Evolutionary conservation across 148 eudicot species (phyloP).

Genomic region (Tetragonia tetragonoides): DNA sequence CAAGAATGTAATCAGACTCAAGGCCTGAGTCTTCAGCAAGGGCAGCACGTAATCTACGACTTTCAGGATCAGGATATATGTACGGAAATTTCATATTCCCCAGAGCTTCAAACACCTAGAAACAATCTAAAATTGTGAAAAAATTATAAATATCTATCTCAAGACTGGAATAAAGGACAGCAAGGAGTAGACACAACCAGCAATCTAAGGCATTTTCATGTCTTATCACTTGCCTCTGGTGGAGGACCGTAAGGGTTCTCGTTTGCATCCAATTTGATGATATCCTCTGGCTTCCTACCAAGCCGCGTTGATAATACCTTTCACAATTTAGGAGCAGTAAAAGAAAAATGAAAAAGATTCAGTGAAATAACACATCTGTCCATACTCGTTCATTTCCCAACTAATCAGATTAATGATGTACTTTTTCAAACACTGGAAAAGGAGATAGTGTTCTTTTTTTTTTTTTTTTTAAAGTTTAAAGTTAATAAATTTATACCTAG

Average conservation of each 20-base stretch:
- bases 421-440: too few species aligned
- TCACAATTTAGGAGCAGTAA: background rate
- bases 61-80: constrained; percentile 96
- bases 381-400: too few species aligned
- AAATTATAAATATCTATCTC: constrained; percentile 5
- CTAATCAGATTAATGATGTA: too few species aligned
- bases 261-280: constrained; percentile 88
- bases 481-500: too few species aligned
- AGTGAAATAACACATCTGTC: too few species aligned
- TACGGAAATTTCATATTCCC: constrained; percentile 81
- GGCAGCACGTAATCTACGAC: constrained; percentile 85
- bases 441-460: too few species aligned
- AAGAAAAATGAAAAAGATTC: too few species aligned
- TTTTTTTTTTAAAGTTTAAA: too few species aligned
- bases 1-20: constrained; percentile 82
- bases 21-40: constrained; percentile 93
- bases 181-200: background rate
- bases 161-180: background rate
- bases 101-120: constrained; percentile 85
- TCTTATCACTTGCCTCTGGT: constrained; percentile 71
- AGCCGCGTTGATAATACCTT: constrained; percentile 92
- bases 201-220: background rate
- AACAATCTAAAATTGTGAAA: constrained; percentile 15
- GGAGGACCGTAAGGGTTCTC: constrained; percentile 99
- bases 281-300: constrained; percentile 95